Evolutionary conservation across 1,284 basidiomycete species (phyloP).

Genomic region (Tilletia caries): DNA sequence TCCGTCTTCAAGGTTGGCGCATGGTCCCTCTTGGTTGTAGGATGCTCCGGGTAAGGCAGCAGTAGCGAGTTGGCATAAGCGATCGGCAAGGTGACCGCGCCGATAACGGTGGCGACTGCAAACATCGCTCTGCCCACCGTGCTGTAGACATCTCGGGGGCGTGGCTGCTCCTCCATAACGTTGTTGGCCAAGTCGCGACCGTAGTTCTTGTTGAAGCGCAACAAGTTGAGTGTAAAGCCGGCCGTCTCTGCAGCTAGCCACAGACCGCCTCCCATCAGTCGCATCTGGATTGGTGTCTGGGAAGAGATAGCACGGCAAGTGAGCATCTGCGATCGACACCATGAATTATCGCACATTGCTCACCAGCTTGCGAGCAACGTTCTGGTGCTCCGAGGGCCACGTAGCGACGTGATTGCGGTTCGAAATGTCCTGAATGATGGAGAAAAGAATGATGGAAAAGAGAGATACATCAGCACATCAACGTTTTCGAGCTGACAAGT

Average conservation of each 20-base stretch:
- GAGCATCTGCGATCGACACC: too few relatives aligned
- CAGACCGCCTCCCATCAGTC: not conserved
- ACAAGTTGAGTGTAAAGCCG: not conserved
- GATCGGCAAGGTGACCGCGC: not conserved
- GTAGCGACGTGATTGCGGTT: too few relatives aligned
- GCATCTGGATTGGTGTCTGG: not conserved
- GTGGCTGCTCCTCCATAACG: not conserved
- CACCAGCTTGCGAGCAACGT: too few relatives aligned
- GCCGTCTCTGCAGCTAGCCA: not conserved
- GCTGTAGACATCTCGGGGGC: not conserved
- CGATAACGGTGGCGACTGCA: not conserved
- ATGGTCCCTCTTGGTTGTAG: too few relatives aligned
- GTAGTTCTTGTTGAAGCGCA: constrained; percentile 12
- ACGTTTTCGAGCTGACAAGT: too few relatives aligned
- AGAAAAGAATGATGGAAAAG: too few relatives aligned
- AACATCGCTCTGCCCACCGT: not conserved
- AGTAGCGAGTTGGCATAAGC: not conserved
- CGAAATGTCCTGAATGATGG: too few relatives aligned
- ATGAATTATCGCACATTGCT: too few relatives aligned
- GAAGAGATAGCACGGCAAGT: not conserved
- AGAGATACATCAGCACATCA: too few relatives aligned
- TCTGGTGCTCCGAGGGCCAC: too few relatives aligned
- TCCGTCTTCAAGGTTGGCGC: too few relatives aligned
- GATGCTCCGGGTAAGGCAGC: not conserved
- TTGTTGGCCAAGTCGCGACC: not conserved